These are phyloP conservation scores for Fraxinus xanthoxyloides DNA, from an alignment of 305 asterid genomes.

Conservation along the genomic window DNA sequence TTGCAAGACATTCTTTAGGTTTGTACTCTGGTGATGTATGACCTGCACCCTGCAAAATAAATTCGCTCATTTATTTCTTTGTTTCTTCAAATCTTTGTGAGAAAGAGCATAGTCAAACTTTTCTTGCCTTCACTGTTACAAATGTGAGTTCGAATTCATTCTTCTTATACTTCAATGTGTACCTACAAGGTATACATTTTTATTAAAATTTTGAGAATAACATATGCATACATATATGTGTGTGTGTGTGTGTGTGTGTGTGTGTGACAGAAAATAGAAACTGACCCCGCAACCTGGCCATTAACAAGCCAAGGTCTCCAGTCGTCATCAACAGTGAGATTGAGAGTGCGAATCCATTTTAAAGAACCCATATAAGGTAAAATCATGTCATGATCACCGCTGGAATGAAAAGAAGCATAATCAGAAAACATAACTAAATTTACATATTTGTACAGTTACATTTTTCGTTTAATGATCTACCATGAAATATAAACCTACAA, in stretches of 20 bases:
- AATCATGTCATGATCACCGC: constrained; percentile 44
- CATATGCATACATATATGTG: too few relatives aligned
- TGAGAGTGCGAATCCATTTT: constrained; percentile 33
- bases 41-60: constrained; percentile 35
- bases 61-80: background rate
- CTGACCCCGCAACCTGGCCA: constrained; percentile 41
- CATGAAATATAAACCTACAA: background rate
- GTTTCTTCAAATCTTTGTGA: background rate
- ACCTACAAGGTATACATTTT: constrained; percentile 7
- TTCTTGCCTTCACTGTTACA: constrained; percentile 31
- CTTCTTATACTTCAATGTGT: constrained; percentile 15
- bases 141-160: constrained; percentile 18
- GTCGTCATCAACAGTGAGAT: constrained; percentile 24
- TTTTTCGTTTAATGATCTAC: background rate
- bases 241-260: too few relatives aligned
- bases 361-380: constrained; percentile 33
- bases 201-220: too few relatives aligned
- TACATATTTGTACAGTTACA: background rate
- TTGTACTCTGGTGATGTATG: constrained; percentile 32
- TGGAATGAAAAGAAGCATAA: background rate
- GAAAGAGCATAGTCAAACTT: background rate
- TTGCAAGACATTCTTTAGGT: constrained; percentile 32
- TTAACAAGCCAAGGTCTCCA: constrained; percentile 44
- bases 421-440: background rate
- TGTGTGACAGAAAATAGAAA: background rate